Percentiles rank a stretch among this genome's conserved stretches.
Conservation (phyloP, 176 grass and related monocot species). For the barley (Hordeum vulgare) region DNA sequence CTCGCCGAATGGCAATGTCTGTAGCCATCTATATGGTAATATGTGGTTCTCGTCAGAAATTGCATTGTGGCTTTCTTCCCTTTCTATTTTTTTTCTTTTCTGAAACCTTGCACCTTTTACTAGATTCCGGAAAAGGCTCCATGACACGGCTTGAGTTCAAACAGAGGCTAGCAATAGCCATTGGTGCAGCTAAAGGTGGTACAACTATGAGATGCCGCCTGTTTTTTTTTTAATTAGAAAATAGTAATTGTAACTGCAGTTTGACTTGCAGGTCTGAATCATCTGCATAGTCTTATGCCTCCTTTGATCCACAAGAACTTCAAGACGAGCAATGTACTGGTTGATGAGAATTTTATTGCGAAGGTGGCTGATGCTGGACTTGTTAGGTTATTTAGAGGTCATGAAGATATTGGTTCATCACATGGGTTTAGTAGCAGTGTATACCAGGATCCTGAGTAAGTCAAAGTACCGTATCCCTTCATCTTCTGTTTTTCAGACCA, state of each 20-base stretch:
- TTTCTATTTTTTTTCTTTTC: neutral
- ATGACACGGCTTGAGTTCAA: conserved; percentile 83
- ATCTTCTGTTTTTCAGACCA: conserved; percentile 11
- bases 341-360: conserved; percentile 99
- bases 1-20: conserved; percentile 85
- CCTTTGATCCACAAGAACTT: conserved; percentile 83
- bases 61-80: neutral
- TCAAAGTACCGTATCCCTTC: neutral
- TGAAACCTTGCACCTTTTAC: conserved; percentile 15
- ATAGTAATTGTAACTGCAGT: conserved; percentile 6
- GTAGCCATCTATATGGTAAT: conserved; percentile 85
- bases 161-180: conserved; percentile 88
- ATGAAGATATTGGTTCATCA: conserved; percentile 44
- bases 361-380: conserved; percentile 87
- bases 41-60: neutral
- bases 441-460: conserved; percentile 87
- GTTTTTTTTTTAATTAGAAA: neutral
- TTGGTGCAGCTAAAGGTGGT: conserved; percentile 91
- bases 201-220: neutral
- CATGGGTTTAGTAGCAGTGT: conserved; percentile 43
- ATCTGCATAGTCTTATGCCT: conserved; percentile 68
- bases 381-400: conserved; percentile 56
- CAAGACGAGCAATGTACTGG: conserved; percentile 93
- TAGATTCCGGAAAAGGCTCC: conserved; percentile 53
- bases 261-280: conserved; percentile 57